Evolutionary conservation across 139 green algal species (phyloP).

Genomic region (Tetradesmus obliquus): DNA sequence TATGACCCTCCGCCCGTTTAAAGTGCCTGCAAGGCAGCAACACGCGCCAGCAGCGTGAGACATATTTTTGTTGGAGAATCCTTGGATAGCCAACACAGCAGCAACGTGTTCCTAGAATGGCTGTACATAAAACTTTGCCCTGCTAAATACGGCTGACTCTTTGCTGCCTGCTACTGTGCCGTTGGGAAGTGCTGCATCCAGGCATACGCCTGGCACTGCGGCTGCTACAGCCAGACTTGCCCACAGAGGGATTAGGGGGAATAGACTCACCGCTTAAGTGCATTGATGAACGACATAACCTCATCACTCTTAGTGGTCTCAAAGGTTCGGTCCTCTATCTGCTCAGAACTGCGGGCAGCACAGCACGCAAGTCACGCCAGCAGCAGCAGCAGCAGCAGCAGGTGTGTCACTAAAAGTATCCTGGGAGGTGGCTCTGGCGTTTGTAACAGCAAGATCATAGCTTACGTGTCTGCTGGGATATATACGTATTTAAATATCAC

Average conservation of each 20-base stretch:
- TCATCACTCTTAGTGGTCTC: conserved; percentile 35
- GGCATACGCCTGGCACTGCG: too few relatives aligned
- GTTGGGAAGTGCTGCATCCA: too few relatives aligned
- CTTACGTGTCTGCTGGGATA: conserved; percentile 75
- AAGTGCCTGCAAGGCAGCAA: neutral
- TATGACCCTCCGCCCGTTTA: neutral
- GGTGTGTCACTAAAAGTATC: neutral
- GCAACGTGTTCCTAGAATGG: too few relatives aligned
- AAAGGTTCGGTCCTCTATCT: conserved; percentile 62
- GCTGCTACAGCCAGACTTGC: neutral
- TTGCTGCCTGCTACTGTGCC: too few relatives aligned
- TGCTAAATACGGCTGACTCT: too few relatives aligned
- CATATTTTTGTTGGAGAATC: too few relatives aligned
- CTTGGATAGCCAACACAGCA: too few relatives aligned
- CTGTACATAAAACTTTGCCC: too few relatives aligned
- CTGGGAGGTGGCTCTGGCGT: neutral
- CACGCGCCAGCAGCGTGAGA: neutral
- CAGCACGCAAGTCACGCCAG: neutral
- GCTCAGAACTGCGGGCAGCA: conserved; percentile 61
- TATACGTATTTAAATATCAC: conserved; percentile 71
- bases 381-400: neutral
- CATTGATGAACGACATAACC: conserved; percentile 30
- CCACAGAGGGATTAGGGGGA: neutral
- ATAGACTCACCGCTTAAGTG: neutral
- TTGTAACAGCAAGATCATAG: neutral